phyloP scores from a whole-genome alignment of 1,284 basidiomycete genomes.

The Boletus smithii region DNA sequence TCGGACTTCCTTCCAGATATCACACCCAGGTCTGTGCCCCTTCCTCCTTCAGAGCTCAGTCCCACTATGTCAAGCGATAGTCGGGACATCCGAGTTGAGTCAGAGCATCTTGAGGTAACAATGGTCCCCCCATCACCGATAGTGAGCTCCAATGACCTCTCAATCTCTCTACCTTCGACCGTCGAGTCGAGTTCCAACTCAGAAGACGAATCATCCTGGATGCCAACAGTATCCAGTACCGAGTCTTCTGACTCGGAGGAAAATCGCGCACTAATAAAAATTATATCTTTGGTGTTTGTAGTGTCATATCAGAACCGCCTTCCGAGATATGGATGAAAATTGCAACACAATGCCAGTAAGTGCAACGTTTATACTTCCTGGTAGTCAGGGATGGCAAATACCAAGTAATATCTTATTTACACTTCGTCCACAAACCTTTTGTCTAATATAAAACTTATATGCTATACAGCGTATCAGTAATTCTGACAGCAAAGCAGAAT shows the following conservation, averaged over 20 bases:
- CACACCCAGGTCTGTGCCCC: slow-evolving; percentile 38
- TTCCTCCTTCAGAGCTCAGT: slow-evolving; percentile 39
- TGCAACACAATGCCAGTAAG: no score
- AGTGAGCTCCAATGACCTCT: slow-evolving; percentile 25
- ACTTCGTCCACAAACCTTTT: no score
- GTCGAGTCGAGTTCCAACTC: slow-evolving; percentile 28
- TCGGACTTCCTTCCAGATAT: slow-evolving; percentile 24
- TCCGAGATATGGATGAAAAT: no score
- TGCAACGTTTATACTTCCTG: no score
- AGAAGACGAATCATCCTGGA: slow-evolving; percentile 20
- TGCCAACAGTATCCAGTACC: slow-evolving; percentile 22
- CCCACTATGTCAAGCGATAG: slow-evolving; percentile 29
- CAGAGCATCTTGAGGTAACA: slow-evolving; percentile 17
- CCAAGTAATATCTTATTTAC: no score
- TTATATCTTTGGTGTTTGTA: no score
- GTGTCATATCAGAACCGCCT: no score
- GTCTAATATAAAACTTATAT: no score
- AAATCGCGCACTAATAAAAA: no score
- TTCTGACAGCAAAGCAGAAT: no score
- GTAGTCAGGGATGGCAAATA: no score
- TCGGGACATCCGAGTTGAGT: slow-evolving; percentile 25
- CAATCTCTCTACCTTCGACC: slow-evolving; percentile 21
- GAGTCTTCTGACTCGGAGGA: slow-evolving; percentile 41
- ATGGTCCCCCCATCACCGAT: slow-evolving; percentile 17
- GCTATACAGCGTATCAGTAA: no score